Percentiles rank a stretch among this genome's conserved stretches.
These are phyloP conservation scores for Theobroma grandiflorum DNA, from an alignment of 441 rosid species.

Conservation along the genomic window DNA sequence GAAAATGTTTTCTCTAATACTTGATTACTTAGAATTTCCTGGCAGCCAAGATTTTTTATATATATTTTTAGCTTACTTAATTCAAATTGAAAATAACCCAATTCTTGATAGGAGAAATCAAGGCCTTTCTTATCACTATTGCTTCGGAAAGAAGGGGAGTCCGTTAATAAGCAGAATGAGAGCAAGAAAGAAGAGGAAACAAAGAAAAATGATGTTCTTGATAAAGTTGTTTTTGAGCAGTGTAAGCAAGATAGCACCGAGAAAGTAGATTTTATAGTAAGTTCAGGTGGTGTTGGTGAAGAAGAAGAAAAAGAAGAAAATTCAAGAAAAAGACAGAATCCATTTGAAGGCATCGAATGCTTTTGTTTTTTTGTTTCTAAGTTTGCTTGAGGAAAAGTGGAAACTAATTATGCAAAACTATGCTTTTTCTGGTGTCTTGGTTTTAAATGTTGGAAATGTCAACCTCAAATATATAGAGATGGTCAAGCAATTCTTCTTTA, in stretches of 20 bases:
- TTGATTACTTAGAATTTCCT: background rate
- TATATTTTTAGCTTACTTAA: background rate
- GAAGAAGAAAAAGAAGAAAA: slow-evolving; percentile 23
- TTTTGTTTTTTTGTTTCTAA: background rate
- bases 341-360: slow-evolving; percentile 55
- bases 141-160: slow-evolving; percentile 36
- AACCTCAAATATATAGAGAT: background rate
- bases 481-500: background rate
- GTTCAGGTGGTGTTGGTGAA: slow-evolving; percentile 25
- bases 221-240: slow-evolving; percentile 50
- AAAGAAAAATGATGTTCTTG: slow-evolving; percentile 22
- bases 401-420: background rate
- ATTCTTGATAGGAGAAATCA: slow-evolving; percentile 51
- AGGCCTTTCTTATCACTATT: slow-evolving; percentile 57
- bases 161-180: slow-evolving; percentile 23
- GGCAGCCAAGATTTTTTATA: background rate
- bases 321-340: slow-evolving; percentile 58
- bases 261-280: slow-evolving; percentile 34
- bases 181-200: slow-evolving; percentile 38
- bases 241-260: slow-evolving; percentile 53
- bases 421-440: background rate
- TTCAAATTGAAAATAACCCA: slow-evolving; percentile 4
- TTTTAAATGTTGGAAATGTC: background rate
- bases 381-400: background rate
- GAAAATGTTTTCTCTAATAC: background rate